Evolutionary conservation across 2,329 filamentous ascomycete species (phyloP).

Genomic region (Aciculosporium take): DNA sequence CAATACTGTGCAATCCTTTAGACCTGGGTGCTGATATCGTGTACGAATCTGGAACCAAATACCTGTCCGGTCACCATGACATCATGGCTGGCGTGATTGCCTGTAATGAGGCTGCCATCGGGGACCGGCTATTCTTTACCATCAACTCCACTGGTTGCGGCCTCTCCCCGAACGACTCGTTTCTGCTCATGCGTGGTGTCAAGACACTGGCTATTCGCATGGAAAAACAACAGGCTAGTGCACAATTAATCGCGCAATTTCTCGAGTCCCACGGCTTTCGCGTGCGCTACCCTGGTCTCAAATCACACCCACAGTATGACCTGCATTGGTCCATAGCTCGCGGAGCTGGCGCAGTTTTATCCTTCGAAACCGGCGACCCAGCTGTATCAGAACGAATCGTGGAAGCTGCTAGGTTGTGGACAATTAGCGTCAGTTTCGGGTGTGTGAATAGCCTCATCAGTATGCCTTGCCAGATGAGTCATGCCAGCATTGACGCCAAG

Average conservation of each 20-base stretch:
- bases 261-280: conserved; percentile 84
- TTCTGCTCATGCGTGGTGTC: conserved; percentile 85
- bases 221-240: conserved; percentile 94
- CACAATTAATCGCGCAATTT: conserved; percentile 81
- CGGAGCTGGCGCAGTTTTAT: conserved; percentile 84
- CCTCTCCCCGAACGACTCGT: conserved; percentile 87
- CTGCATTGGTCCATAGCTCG: conserved; percentile 92
- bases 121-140: conserved; percentile 86
- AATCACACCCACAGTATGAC: conserved; percentile 91
- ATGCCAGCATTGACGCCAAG: conserved; percentile 94
- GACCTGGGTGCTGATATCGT: conserved; percentile 91
- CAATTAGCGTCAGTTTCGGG: conserved; percentile 92
- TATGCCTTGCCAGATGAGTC: conserved; percentile 99
- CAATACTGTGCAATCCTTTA: conserved; percentile 83
- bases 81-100: conserved; percentile 97
- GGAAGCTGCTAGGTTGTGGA: conserved; percentile 80
- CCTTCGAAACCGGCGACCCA: conserved; percentile 87
- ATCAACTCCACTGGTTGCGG: conserved; percentile 96
- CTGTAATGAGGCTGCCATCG: conserved; percentile 67
- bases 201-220: conserved; percentile 96
- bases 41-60: conserved; percentile 96
- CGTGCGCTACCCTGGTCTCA: conserved; percentile 86
- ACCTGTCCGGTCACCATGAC: conserved; percentile 94
- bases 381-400: conserved; percentile 81
- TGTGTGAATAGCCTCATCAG: conserved; percentile 98